These are phyloP conservation scores for Pyrus hybrid DNA, from an alignment of 331 rosid species.

Conservation along the genomic window DNA sequence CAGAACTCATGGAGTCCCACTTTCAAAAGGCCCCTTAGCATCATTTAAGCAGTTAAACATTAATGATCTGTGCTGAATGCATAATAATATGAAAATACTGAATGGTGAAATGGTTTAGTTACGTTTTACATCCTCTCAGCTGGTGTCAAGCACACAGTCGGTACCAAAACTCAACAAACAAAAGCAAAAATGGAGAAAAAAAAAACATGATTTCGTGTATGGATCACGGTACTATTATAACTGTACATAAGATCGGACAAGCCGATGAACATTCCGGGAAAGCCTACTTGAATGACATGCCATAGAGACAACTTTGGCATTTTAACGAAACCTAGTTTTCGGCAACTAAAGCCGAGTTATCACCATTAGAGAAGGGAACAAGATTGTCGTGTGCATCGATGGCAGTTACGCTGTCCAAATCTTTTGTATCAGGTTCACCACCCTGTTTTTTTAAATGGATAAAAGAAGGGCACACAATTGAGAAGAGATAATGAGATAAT, in stretches of 20 bases:
- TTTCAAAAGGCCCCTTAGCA: too few species aligned
- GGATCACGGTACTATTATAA: slow-evolving; percentile 42
- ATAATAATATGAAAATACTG: background rate
- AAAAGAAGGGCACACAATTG: background rate
- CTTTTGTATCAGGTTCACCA: slow-evolving; percentile 47
- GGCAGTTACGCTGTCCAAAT: slow-evolving; percentile 34
- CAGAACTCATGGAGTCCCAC: too few species aligned
- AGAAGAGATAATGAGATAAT: background rate
- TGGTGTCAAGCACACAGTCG: background rate
- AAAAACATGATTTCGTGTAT: slow-evolving; percentile 28
- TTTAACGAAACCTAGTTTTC: slow-evolving; percentile 35
- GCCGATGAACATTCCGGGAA: slow-evolving; percentile 28
- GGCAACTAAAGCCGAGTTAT: slow-evolving; percentile 46
- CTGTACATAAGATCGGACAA: slow-evolving; percentile 54
- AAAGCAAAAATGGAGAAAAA: background rate
- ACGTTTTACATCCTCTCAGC: background rate
- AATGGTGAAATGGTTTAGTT: background rate
- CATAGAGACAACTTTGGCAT: slow-evolving; percentile 23
- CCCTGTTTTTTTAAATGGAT: slow-evolving; percentile 32
- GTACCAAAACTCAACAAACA: background rate
- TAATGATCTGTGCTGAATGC: background rate
- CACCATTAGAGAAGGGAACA: slow-evolving; percentile 44
- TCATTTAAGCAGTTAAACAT: too few species aligned
- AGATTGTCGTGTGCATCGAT: slow-evolving; percentile 31
- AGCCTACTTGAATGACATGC: slow-evolving; percentile 29